Percentiles rank a stretch among this genome's conserved stretches.
Evolutionary conservation across 768 basidiomycete genomes (phyloP).

Genomic region (Amanita exitialis): DNA sequence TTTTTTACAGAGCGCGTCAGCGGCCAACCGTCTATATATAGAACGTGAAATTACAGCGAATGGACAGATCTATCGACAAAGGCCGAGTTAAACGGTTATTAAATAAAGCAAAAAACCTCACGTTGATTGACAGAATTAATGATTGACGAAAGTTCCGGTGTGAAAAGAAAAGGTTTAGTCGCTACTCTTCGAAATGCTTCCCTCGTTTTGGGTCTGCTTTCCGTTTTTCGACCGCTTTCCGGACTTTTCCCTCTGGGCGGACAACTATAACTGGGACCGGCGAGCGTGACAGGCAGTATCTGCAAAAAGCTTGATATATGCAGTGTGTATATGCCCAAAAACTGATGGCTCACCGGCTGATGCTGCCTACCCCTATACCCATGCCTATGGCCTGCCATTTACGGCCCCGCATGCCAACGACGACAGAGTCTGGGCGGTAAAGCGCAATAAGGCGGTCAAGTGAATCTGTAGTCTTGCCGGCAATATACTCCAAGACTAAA

Average conservation of each 20-base stretch:
- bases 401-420: constrained; percentile 84
- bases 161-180: no score
- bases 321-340: background rate
- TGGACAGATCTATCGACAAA: no score
- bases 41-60: no score
- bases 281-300: constrained; percentile 82
- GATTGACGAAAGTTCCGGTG: no score
- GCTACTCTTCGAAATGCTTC: constrained; percentile 50
- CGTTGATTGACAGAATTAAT: no score
- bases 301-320: constrained; percentile 17
- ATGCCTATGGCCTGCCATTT: constrained; percentile 30
- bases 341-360: constrained; percentile 31
- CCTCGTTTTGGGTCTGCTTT: constrained; percentile 85
- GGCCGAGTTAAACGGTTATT: no score
- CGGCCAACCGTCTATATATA: no score
- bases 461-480: constrained; percentile 81
- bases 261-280: constrained; percentile 97
- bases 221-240: constrained; percentile 78
- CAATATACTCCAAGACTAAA: constrained; percentile 89
- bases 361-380: constrained; percentile 33
- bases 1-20: no score
- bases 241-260: constrained; percentile 78
- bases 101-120: no score
- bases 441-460: constrained; percentile 89
- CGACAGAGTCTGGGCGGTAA: constrained; percentile 84